These are phyloP conservation scores for Jatropha multifida DNA, from an alignment of 441 rosid species.

Conservation along the genomic window DNA sequence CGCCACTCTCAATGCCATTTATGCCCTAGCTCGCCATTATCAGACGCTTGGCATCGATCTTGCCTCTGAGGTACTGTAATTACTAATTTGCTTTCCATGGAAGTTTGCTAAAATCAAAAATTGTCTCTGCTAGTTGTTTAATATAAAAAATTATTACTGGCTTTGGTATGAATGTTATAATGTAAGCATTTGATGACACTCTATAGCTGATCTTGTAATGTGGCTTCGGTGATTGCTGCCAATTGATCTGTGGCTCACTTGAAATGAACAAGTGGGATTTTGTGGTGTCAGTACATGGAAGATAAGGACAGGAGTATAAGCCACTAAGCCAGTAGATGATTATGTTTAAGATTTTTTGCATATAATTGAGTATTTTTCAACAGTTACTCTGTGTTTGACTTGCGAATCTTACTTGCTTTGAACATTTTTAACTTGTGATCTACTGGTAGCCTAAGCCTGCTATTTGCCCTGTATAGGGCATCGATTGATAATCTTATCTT, in stretches of 20 bases:
- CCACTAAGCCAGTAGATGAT: not conserved
- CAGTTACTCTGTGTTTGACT: not conserved
- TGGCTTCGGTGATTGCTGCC: constrained; percentile 3
- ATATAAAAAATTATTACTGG: not conserved
- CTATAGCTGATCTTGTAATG: not conserved
- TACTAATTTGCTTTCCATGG: not conserved
- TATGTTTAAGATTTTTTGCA: not conserved
- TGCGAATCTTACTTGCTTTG: not conserved
- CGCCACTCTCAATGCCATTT: constrained; percentile 86
- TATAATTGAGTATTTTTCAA: not conserved
- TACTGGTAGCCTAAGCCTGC: not conserved
- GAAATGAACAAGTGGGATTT: not conserved
- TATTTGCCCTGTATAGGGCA: not conserved
- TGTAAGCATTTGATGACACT: not conserved
- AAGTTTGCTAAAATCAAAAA: not conserved
- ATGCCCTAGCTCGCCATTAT: constrained; percentile 63
- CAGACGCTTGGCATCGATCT: constrained; percentile 33
- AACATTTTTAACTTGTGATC: not conserved
- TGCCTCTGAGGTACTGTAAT: constrained; percentile 34
- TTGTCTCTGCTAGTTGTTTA: not conserved
- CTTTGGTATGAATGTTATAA: not conserved
- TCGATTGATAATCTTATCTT: constrained; percentile 6
- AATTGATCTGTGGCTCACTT: not conserved
- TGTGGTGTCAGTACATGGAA: not conserved
- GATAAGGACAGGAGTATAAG: not conserved